A percentile compares a stretch with the other conserved stretches of the same genome.
Evolutionary conservation across 2,329 filamentous ascomycete genomes (phyloP).

Genomic region (Magnaporthiopsis rhizophila): DNA sequence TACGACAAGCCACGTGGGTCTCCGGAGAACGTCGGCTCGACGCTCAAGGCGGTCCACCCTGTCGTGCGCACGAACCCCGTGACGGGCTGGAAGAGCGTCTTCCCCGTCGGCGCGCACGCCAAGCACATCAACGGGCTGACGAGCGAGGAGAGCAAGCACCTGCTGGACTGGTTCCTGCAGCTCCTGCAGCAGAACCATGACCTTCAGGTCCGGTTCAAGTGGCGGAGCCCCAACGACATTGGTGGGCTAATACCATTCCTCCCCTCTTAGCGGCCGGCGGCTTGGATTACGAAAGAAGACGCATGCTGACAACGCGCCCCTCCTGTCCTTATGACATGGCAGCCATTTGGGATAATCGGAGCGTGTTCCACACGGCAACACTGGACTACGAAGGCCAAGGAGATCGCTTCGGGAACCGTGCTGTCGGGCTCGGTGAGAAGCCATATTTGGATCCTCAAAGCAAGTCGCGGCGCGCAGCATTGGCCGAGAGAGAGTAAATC

Average conservation of each 20-base stretch:
- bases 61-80: constrained; percentile 50
- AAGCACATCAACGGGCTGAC: constrained; percentile 42
- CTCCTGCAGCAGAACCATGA: constrained; percentile 48
- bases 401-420: constrained; percentile 38
- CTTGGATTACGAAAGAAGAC: not conserved
- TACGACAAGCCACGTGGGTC: constrained; percentile 39
- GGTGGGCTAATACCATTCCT: not conserved
- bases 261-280: not conserved
- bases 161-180: constrained; percentile 44
- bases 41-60: constrained; percentile 42
- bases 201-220: constrained; percentile 40
- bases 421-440: constrained; percentile 44
- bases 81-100: constrained; percentile 49
- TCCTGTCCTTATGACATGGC: not conserved
- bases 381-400: constrained; percentile 39
- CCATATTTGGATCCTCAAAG: constrained; percentile 44
- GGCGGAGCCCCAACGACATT: constrained; percentile 36
- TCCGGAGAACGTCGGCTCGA: constrained; percentile 40
- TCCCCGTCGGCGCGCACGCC: constrained; percentile 43
- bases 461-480: constrained; percentile 19
- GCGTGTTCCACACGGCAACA: constrained; percentile 47
- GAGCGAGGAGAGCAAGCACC: constrained; percentile 35
- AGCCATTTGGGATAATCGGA: constrained; percentile 52
- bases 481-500: constrained; percentile 7
- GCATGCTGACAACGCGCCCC: not conserved